Conservation (phyloP, 768 basidiomycete genomes). For the Paxillus involutus region DNA sequence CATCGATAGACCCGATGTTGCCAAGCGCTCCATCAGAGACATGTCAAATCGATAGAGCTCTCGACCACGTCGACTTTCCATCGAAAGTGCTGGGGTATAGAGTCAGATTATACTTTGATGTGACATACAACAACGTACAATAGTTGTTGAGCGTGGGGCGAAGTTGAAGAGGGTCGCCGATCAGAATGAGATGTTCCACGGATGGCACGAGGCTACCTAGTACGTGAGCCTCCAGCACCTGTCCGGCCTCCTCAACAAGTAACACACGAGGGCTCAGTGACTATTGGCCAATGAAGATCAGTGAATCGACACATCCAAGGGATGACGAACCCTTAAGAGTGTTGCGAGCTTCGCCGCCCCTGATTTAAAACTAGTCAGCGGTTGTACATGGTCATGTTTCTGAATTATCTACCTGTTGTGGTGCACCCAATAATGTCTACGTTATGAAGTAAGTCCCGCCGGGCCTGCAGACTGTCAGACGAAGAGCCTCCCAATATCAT, state of each 20-base stretch:
- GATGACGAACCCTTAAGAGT: slow-evolving; percentile 49
- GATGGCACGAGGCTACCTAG: slow-evolving; percentile 61
- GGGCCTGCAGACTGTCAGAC: slow-evolving; percentile 38
- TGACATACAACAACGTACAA: slow-evolving; percentile 35
- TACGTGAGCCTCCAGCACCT: slow-evolving; percentile 79
- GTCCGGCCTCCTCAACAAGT: slow-evolving; percentile 80
- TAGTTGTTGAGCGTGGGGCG: slow-evolving; percentile 67
- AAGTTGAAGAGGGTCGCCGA: slow-evolving; percentile 80
- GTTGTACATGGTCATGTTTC: background rate
- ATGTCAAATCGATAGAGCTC: slow-evolving; percentile 65
- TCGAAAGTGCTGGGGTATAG: slow-evolving; percentile 53
- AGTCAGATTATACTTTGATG: background rate
- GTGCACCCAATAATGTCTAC: slow-evolving; percentile 75
- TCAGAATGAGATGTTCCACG: slow-evolving; percentile 72
- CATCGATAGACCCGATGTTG: slow-evolving; percentile 58
- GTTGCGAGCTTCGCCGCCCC: slow-evolving; percentile 68
- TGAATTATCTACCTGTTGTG: slow-evolving; percentile 55
- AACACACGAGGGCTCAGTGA: slow-evolving; percentile 59
- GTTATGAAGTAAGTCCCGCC: slow-evolving; percentile 50
- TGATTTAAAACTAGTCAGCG: slow-evolving; percentile 22
- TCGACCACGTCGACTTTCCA: slow-evolving; percentile 60
- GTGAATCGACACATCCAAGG: background rate
- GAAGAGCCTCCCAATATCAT: background rate
- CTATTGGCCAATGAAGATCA: slow-evolving; percentile 32
- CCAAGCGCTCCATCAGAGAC: slow-evolving; percentile 76